Evolutionary conservation across 441 rosid genomes (phyloP), one percentile per base, ranked within the genome.

Genomic region (Lepidium campestre): DNA sequence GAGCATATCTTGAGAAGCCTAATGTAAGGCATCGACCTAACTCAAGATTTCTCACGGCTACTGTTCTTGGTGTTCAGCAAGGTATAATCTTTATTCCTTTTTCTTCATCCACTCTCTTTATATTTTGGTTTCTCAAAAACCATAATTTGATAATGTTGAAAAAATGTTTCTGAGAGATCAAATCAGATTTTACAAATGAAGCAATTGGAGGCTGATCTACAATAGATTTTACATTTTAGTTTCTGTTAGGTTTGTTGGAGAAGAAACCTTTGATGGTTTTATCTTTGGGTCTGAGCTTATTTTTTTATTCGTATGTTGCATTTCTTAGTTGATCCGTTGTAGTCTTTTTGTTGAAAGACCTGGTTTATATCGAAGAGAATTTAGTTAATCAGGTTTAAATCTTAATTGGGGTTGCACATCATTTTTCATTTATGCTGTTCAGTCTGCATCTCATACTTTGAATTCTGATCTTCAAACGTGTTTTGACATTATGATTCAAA

Each of bases 61-160:
- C 97, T 62, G 93, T 91, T 61, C 96, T 79, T 71, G 96, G 97
- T 22, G 93, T 91, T 39, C 92, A 89, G 59, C 95, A 93, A 85
- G 89, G 97, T 93, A 36, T 46, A 75, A 31, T 40, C 39, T 31
- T 58, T 12, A 1, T 54, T 11, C 27, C 27, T 46, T 42, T 31
- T 19, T 49, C 49, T 42, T 42, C 62, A 31, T 22, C 42, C 18
- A 19, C 18, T 44, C n/a, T 31, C n/a, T 19, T 65, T 65, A 37
- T 57, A 20, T 44, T 45, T 67, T 44, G 34, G 5, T 19, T 67
- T 4, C 56, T 36, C 17, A 0, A 6, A 45, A 18, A 39, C 37
- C n/a, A 1, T 9, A 22, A 12, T 13, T 41, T 65, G 41, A 18
- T 44, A 1, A 50, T 57, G 45, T 14, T 67, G 34, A 2, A 22